Base-by-base conservation (phyloP, 805 yeast genomes). In the Suhomyces canberraensis region DNA sequence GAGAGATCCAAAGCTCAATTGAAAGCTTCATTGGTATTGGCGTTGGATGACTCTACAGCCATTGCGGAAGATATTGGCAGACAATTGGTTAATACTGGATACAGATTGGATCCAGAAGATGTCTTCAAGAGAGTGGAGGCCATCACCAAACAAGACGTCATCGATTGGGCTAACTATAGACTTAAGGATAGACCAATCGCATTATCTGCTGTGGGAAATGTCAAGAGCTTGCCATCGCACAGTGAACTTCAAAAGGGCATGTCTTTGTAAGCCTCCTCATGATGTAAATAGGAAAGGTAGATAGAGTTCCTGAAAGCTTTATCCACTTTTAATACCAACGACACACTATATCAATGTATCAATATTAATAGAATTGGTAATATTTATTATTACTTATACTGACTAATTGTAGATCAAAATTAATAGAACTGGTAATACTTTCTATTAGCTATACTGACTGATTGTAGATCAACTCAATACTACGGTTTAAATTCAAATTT, bases 51-150 rank as follows among this genome's bases (percentile, higher is more conserved):
- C 44, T 81, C 96, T 11, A 89, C 98, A 6, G 91, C 97, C 5
- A 79, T 89, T 33, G 97, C 97, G 21, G 99, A 93, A 65, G 98
- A 93, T 62, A 88, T 93, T 50, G 98, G 98, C 18, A 81, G 98
- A 63, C 98, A 93, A 61, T 72, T 93, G 38, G 95, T 93, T 29
- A 91, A 96, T 36, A 90, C 98, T 3, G 98, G 98, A 20, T 74
- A 66, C 50, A 69, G 88, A 50, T 68, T 82, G 46, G 64, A 83
- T 5, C 89, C 93, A 4, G 84, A 80, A 54, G 87, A 81, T 46
- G 81, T 82, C 9, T 84, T 83, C 53, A 71, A 74, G 39, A 76
- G 83, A 41, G 93, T 93, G 11, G 89, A 88, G 50, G 69, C 75
- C 31, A 85, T 93, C 44, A 76, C 87, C 8, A 81, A 77, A 52